Percentiles rank a stretch among this genome's conserved stretches.
These are phyloP conservation scores for Kwoniella heveanensis DNA, from an alignment of 768 basidiomycete species.

Conservation along the genomic window DNA sequence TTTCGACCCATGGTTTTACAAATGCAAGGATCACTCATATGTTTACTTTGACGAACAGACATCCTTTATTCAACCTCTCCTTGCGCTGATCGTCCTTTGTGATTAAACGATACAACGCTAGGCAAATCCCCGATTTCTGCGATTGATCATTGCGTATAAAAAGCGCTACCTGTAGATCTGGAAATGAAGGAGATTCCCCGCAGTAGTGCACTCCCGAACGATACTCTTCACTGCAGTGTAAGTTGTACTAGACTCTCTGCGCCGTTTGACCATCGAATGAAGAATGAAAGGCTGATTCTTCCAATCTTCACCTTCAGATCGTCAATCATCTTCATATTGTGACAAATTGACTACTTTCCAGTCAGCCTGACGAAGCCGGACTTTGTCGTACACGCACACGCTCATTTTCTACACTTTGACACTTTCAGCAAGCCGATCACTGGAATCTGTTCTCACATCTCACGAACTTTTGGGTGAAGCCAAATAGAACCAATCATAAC, in stretches of 20 bases:
- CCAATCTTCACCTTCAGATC: not conserved
- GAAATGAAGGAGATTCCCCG: not conserved
- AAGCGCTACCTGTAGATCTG: not conserved
- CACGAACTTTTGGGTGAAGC: not conserved
- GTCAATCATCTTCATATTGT: not conserved
- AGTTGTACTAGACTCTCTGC: too few relatives aligned
- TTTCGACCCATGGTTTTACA: too few relatives aligned
- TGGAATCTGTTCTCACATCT: not conserved
- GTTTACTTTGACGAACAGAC: not conserved
- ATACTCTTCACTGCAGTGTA: not conserved
- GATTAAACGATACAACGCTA: not conserved
- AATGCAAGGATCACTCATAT: not conserved
- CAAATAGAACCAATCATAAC: not conserved
- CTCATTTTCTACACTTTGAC: too few relatives aligned
- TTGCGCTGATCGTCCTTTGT: not conserved
- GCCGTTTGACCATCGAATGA: too few relatives aligned
- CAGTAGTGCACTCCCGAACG: not conserved
- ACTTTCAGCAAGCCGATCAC: not conserved
- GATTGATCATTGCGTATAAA: not conserved
- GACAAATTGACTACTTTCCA: not conserved
- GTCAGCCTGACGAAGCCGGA: constrained; percentile 6
- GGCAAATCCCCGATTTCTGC: not conserved
- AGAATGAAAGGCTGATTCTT: too few relatives aligned
- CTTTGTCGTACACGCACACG: not conserved
- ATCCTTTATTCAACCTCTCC: not conserved